phyloP scores from a whole-genome alignment of 805 yeast genomes.

The Pichia occidentalis region DNA sequence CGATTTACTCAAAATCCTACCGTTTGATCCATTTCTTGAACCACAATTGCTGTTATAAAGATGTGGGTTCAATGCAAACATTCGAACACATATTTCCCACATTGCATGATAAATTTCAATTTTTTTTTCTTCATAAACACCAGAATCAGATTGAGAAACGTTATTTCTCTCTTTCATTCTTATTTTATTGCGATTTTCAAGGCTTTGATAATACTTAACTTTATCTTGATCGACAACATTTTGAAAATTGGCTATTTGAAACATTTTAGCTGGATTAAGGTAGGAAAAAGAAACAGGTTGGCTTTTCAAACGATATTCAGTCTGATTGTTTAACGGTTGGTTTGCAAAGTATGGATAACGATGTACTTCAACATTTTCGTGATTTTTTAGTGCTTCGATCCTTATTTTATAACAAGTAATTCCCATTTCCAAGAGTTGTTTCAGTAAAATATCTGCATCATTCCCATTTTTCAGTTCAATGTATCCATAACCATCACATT shows the following conservation, averaged over 20 bases:
- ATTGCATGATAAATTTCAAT: slow-evolving; percentile 19
- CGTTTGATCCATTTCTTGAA: neutral
- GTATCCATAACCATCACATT: slow-evolving; percentile 26
- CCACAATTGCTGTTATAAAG: slow-evolving; percentile 10
- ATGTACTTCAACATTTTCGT: slow-evolving; percentile 10
- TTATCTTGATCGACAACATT: slow-evolving; percentile 21
- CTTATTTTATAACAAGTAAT: slow-evolving; percentile 26
- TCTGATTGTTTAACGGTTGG: neutral
- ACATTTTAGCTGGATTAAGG: slow-evolving; percentile 25
- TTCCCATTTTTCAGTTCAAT: slow-evolving; percentile 24
- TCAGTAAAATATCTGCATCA: slow-evolving; percentile 23
- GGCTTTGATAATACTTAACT: slow-evolving; percentile 5
- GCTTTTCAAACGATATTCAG: neutral
- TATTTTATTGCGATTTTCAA: slow-evolving; percentile 11
- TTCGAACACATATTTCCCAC: slow-evolving; percentile 20
- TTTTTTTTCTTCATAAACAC: slow-evolving; percentile 4
- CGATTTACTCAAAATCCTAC: slow-evolving; percentile 13
- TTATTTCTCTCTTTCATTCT: slow-evolving; percentile 3
- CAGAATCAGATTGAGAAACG: slow-evolving; percentile 6
- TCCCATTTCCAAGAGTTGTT: slow-evolving; percentile 18
- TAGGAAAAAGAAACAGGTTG: slow-evolving; percentile 19
- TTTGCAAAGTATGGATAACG: slow-evolving; percentile 11
- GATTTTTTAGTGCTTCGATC: slow-evolving; percentile 23
- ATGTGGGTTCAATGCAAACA: slow-evolving; percentile 11
- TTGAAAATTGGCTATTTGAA: slow-evolving; percentile 24